phyloP scores from a whole-genome alignment of 352 stramenopile genomes.

The Aphanomyces stellatus region DNA sequence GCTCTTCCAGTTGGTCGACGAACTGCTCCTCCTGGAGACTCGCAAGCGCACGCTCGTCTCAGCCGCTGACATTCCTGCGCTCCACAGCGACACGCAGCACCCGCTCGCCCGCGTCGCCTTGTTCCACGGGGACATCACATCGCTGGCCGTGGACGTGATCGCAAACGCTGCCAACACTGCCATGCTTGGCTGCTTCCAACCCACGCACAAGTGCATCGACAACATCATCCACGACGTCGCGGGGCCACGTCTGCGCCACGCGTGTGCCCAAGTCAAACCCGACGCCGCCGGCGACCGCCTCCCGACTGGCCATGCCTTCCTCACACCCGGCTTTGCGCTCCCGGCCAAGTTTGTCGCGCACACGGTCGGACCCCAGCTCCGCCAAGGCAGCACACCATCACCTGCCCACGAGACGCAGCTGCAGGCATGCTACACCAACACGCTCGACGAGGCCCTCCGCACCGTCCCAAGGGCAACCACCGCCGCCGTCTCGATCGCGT shows the following conservation, averaged over 20 bases:
- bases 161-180: constrained; percentile 58
- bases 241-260: constrained; percentile 41
- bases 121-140: constrained; percentile 63
- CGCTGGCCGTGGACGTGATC: constrained; percentile 45
- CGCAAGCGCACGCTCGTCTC: background rate
- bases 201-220: constrained; percentile 60
- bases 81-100: background rate
- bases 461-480: constrained; percentile 19
- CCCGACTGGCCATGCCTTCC: constrained; percentile 36
- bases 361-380: constrained; percentile 49
- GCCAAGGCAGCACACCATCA: constrained; percentile 24
- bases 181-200: constrained; percentile 63
- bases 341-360: constrained; percentile 48
- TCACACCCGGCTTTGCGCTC: constrained; percentile 45
- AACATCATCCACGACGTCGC: constrained; percentile 63
- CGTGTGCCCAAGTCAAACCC: constrained; percentile 35
- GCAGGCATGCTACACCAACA: constrained; percentile 41
- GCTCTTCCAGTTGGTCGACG: background rate
- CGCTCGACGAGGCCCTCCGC: constrained; percentile 37
- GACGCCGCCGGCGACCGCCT: constrained; percentile 20
- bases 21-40: background rate
- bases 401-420: constrained; percentile 27
- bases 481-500: constrained; percentile 31
- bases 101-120: constrained; percentile 25
- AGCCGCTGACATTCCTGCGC: background rate